Conservation (phyloP, 2,329 filamentous ascomycete genomes). For the Tolypocladium nubicola region DNA sequence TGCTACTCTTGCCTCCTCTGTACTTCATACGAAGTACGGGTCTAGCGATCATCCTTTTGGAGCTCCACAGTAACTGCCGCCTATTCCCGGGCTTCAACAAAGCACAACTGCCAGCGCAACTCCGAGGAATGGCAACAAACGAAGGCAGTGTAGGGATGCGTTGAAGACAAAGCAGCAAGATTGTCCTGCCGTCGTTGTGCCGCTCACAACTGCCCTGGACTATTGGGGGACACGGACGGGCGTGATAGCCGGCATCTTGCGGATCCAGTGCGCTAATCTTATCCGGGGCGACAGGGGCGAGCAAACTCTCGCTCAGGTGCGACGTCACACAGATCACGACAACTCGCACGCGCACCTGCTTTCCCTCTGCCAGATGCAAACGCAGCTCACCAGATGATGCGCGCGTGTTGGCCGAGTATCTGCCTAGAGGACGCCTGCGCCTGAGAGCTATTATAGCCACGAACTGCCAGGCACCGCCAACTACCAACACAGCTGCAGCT, state of each 20-base stretch:
- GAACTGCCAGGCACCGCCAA: neutral
- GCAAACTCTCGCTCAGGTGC: neutral
- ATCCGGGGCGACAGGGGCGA: neutral
- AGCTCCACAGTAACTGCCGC: too few species aligned
- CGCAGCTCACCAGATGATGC: neutral
- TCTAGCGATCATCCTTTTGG: too few species aligned
- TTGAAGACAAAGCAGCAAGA: too few species aligned
- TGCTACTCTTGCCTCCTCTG: too few species aligned
- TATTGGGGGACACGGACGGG: neutral
- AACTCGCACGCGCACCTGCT: neutral
- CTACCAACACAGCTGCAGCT: neutral
- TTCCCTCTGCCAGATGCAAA: neutral
- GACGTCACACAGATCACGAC: neutral
- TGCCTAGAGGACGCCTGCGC: neutral
- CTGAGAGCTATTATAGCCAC: neutral
- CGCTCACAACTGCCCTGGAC: too few species aligned
- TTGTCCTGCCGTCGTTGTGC: too few species aligned
- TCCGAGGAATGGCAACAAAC: too few species aligned
- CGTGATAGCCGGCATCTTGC: neutral
- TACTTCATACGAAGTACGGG: too few species aligned
- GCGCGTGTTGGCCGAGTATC: neutral
- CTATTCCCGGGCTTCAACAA: too few species aligned
- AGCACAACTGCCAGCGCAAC: too few species aligned
- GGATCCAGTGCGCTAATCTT: neutral
- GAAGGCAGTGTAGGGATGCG: too few species aligned